phyloP scores from a whole-genome alignment of 2,329 filamentous ascomycete species.

The Talaromyces albobiverticillius region DNA sequence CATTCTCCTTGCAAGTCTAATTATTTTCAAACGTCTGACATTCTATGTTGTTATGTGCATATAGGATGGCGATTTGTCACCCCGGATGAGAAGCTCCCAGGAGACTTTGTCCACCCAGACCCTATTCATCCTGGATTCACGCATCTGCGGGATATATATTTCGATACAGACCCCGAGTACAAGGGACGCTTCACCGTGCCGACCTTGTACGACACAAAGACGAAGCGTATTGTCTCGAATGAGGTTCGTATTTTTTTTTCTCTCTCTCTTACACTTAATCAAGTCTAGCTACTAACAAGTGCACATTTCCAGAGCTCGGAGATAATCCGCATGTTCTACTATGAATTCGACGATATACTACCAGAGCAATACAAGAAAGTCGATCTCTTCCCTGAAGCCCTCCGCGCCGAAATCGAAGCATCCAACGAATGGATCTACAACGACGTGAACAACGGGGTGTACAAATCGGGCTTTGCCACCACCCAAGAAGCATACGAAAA shows the following conservation, averaged over 20 bases:
- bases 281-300: background rate
- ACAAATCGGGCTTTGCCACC: slow-evolving; percentile 73
- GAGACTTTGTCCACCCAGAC: slow-evolving; percentile 52
- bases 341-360: slow-evolving; percentile 72
- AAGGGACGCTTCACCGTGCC: slow-evolving; percentile 82
- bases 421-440: slow-evolving; percentile 79
- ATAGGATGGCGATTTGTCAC: slow-evolving; percentile 80
- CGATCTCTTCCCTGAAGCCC: slow-evolving; percentile 64
- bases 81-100: slow-evolving; percentile 57
- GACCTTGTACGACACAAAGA: slow-evolving; percentile 70
- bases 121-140: slow-evolving; percentile 66
- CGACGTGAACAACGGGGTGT: slow-evolving; percentile 52
- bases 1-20: slow-evolving; percentile 3
- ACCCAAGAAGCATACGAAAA: slow-evolving; percentile 79
- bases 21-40: background rate
- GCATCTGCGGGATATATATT: slow-evolving; percentile 77
- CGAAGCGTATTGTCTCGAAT: slow-evolving; percentile 78
- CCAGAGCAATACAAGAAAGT: slow-evolving; percentile 58
- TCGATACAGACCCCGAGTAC: slow-evolving; percentile 69
- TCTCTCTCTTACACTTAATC: background rate
- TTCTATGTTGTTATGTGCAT: background rate
- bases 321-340: slow-evolving; percentile 87
- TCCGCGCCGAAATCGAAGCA: slow-evolving; percentile 70
- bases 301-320: slow-evolving; percentile 58
- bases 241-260: slow-evolving; percentile 52